A percentile compares a stretch with the other conserved stretches of the same genome.
These are phyloP conservation scores for Gentiana straminea DNA, from an alignment of 257 asterid species.

Conservation along the genomic window DNA sequence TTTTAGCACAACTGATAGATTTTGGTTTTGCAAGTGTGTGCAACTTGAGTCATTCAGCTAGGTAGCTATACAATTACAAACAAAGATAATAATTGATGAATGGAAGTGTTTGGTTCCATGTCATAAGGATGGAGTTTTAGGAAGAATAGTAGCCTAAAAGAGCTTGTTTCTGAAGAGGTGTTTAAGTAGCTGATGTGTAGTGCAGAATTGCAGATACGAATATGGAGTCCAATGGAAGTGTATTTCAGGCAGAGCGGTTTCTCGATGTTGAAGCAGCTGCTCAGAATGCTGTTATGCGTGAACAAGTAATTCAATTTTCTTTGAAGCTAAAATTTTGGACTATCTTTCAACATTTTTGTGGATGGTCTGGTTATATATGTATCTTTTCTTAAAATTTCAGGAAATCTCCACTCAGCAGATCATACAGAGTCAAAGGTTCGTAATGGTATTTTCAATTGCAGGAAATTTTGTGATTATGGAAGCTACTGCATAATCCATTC, in stretches of 20 bases:
- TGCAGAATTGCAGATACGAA: background rate
- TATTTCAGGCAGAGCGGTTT: slow-evolving; percentile 21
- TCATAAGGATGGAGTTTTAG: too few relatives aligned
- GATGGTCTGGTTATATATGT: slow-evolving; percentile 9
- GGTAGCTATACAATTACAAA: too few relatives aligned
- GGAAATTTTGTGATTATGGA: slow-evolving; percentile 8
- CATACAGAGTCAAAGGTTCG: slow-evolving; percentile 78
- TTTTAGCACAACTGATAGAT: too few relatives aligned
- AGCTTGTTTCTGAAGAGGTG: slow-evolving; percentile 4
- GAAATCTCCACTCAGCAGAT: slow-evolving; percentile 78
- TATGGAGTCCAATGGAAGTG: slow-evolving; percentile 24
- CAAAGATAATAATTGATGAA: too few relatives aligned
- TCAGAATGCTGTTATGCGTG: slow-evolving; percentile 72
- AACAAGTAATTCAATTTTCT: slow-evolving; percentile 46
- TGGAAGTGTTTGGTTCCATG: too few relatives aligned
- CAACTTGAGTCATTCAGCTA: too few relatives aligned
- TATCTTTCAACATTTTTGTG: slow-evolving; percentile 6
- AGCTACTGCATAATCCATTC: background rate
- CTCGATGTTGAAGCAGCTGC: slow-evolving; percentile 64
- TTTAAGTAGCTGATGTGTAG: slow-evolving; percentile 9
- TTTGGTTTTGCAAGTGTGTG: too few relatives aligned
- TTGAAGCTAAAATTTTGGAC: slow-evolving; percentile 1
- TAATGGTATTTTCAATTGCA: slow-evolving; percentile 6
- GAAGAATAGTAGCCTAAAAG: background rate
- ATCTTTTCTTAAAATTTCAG: slow-evolving; percentile 34